Conservation (phyloP, 768 basidiomycete genomes). For the Hygrocybe coccinea region DNA sequence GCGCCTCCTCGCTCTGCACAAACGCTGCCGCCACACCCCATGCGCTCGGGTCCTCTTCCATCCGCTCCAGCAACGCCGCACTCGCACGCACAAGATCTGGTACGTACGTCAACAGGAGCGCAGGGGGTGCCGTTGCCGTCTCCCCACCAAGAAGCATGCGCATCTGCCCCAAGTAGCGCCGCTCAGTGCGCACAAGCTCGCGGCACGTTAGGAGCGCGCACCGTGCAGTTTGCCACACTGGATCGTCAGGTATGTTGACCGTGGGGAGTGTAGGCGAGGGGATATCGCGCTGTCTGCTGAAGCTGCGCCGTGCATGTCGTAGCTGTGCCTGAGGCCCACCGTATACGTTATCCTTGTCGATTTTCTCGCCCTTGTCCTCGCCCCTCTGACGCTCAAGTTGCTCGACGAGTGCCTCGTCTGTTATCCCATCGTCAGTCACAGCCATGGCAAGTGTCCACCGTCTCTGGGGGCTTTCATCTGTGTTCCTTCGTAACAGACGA, state of each 20-base stretch:
- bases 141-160: conserved; percentile 14
- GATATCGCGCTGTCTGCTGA: not conserved
- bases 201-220: conserved; percentile 25
- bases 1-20: conserved; percentile 41
- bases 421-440: conserved; percentile 36
- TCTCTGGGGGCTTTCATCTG: not conserved
- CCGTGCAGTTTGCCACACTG: conserved; percentile 15
- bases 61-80: conserved; percentile 33
- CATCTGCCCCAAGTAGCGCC: conserved; percentile 14
- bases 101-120: conserved; percentile 38
- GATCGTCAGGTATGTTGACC: not conserved
- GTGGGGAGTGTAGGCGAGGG: not conserved
- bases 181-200: conserved; percentile 24
- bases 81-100: conserved; percentile 40
- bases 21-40: conserved; percentile 52
- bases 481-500: not conserved
- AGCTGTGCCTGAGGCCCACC: not conserved
- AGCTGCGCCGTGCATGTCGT: not conserved
- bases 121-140: conserved; percentile 31
- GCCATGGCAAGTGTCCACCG: conserved; percentile 32
- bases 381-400: conserved; percentile 25
- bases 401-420: conserved; percentile 35
- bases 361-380: conserved; percentile 6
- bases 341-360: not conserved
- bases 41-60: conserved; percentile 43